Percentiles rank a stretch among this genome's conserved stretches.
phyloP scores from a whole-genome alignment of 2,329 filamentous ascomycete genomes.

The Sclerotinia spermophila region DNA sequence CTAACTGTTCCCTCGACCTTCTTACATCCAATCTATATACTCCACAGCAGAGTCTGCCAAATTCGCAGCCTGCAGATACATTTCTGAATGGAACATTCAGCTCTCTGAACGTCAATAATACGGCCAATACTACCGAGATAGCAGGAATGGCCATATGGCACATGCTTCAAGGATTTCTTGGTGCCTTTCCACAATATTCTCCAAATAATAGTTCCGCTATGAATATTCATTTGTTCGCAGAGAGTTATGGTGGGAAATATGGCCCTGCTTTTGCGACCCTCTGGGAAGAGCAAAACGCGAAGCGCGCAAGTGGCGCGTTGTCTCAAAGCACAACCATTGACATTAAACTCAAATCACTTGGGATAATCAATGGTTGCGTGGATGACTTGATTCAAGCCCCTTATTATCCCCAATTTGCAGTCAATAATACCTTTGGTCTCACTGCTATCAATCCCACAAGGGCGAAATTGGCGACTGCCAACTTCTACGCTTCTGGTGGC shows the following conservation, averaged over 20 bases:
- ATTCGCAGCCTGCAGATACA: conserved; percentile 34
- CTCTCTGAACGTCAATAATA: conserved; percentile 45
- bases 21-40: conserved; percentile 41
- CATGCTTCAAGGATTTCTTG: conserved; percentile 56
- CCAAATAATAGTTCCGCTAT: conserved; percentile 50
- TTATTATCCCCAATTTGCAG: conserved; percentile 54
- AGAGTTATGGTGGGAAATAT: conserved; percentile 69
- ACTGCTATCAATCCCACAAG: conserved; percentile 51
- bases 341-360: conserved; percentile 59
- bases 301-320: conserved; percentile 48
- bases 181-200: conserved; percentile 54
- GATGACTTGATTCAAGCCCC: conserved; percentile 60
- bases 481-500: conserved; percentile 47
- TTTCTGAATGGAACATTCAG: conserved; percentile 64
- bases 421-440: conserved; percentile 64
- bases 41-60: conserved; percentile 38
- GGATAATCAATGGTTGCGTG: conserved; percentile 69
- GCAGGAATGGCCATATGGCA: conserved; percentile 55
- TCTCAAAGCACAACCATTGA: conserved; percentile 51
- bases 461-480: conserved; percentile 45
- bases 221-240: conserved; percentile 63
- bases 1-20: conserved; percentile 56
- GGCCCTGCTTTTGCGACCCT: conserved; percentile 59
- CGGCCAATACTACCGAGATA: conserved; percentile 49
- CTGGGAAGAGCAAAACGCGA: conserved; percentile 59